Conservation (phyloP, 305 asterid genomes). For the Fraxinus sp. region DNA sequence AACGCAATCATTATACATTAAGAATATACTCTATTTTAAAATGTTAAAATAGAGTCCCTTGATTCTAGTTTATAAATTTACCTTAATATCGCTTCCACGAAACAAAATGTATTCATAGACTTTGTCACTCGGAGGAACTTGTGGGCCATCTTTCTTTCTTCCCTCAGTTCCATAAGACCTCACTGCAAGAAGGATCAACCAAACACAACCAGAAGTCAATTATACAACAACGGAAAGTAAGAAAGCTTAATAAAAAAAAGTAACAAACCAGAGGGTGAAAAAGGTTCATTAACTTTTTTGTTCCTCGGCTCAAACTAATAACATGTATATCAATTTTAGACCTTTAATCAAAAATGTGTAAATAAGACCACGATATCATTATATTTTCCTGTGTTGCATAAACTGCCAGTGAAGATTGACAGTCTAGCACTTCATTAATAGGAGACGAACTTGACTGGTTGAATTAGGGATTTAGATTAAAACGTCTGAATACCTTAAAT, state of each 20-base stretch:
- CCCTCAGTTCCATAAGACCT: constrained; percentile 81
- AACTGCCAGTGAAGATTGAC: not conserved
- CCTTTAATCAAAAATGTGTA: not conserved
- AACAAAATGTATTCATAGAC: constrained; percentile 70
- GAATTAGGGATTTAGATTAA: not conserved
- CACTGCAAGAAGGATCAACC: constrained; percentile 45
- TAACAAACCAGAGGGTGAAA: not conserved
- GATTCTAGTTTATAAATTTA: constrained; percentile 21
- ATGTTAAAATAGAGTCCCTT: too few relatives aligned
- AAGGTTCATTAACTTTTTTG: not conserved
- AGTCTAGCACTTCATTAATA: not conserved
- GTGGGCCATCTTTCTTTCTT: constrained; percentile 62
- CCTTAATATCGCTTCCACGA: constrained; percentile 82
- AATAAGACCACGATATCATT: not conserved
- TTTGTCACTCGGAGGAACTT: constrained; percentile 68
- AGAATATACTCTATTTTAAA: too few relatives aligned
- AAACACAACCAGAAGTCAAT: not conserved
- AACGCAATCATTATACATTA: too few relatives aligned
- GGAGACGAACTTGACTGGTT: not conserved
- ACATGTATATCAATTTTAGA: not conserved
- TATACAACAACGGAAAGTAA: not conserved
- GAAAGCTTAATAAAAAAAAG: not conserved
- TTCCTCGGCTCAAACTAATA: not conserved
- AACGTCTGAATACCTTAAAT: not conserved
- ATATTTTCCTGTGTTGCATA: not conserved